Evolutionary conservation across 108 stramenopile genomes (phyloP).

Genomic region (Mayamaea pseudoterrestris): DNA sequence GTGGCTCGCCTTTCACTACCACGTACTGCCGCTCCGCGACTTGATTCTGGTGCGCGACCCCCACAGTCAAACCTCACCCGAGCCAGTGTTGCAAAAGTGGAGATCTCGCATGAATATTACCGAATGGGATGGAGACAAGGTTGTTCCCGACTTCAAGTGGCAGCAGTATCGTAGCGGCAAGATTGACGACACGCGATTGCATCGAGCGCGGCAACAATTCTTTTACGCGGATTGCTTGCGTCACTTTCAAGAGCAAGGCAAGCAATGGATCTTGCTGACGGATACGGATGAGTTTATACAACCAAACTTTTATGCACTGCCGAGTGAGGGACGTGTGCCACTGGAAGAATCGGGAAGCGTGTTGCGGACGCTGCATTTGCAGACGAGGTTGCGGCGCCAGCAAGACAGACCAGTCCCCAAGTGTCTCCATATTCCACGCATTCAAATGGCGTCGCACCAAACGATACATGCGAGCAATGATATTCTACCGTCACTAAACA

Average conservation of each 20-base stretch:
- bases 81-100: conserved; percentile 21
- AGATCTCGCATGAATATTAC: conserved; percentile 10
- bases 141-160: conserved; percentile 10
- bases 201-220: conserved; percentile 13
- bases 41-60: conserved; percentile 40
- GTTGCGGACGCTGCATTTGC: too few relatives aligned
- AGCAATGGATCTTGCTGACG: conserved; percentile 31
- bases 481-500: conserved; percentile 6
- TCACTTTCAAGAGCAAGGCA: conserved; percentile 5
- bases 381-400: neutral
- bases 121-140: conserved; percentile 28
- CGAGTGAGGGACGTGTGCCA: neutral
- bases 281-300: conserved; percentile 34
- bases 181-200: neutral
- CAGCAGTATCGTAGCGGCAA: neutral
- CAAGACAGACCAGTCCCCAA: too few relatives aligned
- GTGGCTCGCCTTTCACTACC: conserved; percentile 43
- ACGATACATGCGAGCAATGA: neutral
- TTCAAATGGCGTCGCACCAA: neutral
- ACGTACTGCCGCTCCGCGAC: conserved; percentile 22
- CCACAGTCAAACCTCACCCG: conserved; percentile 5
- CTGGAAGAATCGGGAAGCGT: too few relatives aligned
- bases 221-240: conserved; percentile 17
- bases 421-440: neutral
- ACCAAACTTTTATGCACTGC: conserved; percentile 10